These are phyloP conservation scores for Clonostachys chloroleuca DNA, from an alignment of 2,329 filamentous ascomycete genomes.

Conservation along the genomic window DNA sequence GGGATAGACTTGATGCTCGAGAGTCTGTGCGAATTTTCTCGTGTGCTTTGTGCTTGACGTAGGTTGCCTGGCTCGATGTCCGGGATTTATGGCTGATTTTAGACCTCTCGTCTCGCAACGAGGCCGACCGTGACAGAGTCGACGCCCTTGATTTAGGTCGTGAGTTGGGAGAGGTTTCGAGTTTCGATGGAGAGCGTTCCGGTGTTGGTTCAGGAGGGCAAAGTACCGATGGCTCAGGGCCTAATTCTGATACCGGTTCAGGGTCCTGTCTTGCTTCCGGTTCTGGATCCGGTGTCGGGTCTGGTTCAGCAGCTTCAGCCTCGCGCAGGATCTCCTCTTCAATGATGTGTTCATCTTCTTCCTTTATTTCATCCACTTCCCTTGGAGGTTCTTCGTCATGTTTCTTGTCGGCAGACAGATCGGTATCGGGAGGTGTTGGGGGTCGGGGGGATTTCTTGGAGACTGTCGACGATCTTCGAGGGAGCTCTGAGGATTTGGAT, in stretches of 20 bases:
- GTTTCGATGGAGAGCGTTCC: no score
- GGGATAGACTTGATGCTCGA: constrained; percentile 23
- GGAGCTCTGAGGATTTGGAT: constrained; percentile 41
- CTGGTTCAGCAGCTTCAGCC: no score
- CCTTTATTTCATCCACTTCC: constrained; percentile 12
- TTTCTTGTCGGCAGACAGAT: constrained; percentile 41
- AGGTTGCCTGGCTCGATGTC: constrained; percentile 54
- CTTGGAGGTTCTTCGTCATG: constrained; percentile 10
- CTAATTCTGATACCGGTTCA: no score
- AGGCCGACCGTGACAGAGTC: constrained; percentile 34
- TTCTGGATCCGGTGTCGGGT: no score
- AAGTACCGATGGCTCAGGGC: no score
- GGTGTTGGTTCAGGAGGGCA: no score
- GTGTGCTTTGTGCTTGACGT: constrained; percentile 28
- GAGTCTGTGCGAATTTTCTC: constrained; percentile 29
- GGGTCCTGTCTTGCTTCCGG: no score
- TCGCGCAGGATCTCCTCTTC: constrained; percentile 12
- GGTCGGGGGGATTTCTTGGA: constrained; percentile 40
- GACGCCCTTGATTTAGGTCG: constrained; percentile 40
- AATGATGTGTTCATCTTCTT: constrained; percentile 15
- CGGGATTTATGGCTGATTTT: constrained; percentile 50
- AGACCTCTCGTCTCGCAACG: constrained; percentile 43
- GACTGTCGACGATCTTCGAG: constrained; percentile 26
- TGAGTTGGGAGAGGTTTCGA: constrained; percentile 2
- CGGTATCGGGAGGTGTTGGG: constrained; percentile 62